These are phyloP conservation scores for Neurospora sp. DNA, from an alignment of 495 filamentous ascomycete species.

Conservation along the genomic window DNA sequence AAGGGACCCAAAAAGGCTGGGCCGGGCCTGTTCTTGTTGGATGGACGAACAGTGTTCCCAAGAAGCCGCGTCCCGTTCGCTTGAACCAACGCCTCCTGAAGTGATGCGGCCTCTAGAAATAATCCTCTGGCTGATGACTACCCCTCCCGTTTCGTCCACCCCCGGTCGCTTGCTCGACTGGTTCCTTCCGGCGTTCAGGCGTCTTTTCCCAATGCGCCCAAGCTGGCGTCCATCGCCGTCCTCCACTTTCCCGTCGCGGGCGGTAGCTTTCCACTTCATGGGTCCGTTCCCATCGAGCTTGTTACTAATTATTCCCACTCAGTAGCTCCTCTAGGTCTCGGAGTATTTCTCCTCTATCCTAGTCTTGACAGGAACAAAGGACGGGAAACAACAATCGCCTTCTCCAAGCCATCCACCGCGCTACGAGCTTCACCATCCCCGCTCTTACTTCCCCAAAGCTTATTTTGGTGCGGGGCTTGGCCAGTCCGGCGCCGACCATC, in stretches of 20 bases:
- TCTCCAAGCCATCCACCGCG: neutral
- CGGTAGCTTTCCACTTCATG: neutral
- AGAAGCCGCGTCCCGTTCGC: constrained; percentile 2
- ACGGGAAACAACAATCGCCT: neutral
- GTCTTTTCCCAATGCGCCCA: constrained; percentile 19
- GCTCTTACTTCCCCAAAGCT: neutral
- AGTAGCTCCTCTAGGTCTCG: neutral
- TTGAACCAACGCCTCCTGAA: constrained; percentile 19
- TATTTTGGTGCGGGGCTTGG: neutral
- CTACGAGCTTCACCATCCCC: neutral
- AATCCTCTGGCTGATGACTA: constrained; percentile 4
- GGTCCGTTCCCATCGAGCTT: constrained; percentile 1
- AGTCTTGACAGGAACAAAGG: neutral
- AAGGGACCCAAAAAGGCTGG: neutral
- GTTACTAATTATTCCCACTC: constrained; percentile 8
- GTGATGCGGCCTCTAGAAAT: neutral
- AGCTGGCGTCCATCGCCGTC: constrained; percentile 9
- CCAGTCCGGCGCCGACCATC: neutral
- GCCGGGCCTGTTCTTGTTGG: neutral
- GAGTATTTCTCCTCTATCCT: neutral
- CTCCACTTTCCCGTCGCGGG: constrained; percentile 13
- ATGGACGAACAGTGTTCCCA: neutral
- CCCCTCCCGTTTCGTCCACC: constrained; percentile 8
- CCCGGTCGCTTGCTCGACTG: neutral
- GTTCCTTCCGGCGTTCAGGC: constrained; percentile 14